Base-by-base conservation (phyloP, 176 grass and related monocot species). In the Zoysia pacifica region DNA sequence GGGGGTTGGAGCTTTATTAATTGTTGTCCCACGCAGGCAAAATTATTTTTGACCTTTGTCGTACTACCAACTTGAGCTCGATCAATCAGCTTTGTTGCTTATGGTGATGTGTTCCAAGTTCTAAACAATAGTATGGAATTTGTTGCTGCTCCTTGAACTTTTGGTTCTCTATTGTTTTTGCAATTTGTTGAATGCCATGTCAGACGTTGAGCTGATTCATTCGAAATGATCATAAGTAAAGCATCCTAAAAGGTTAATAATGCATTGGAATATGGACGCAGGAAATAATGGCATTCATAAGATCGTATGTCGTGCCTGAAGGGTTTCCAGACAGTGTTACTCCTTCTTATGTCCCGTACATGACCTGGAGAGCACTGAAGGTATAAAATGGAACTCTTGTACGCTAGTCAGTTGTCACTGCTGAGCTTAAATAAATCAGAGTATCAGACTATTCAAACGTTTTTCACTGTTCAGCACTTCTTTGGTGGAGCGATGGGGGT, bases 401-500 rank as follows among this genome's bases (percentile, higher is more conserved):
- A 83, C 43, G 52, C 9, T 65, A 53, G 40, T 65, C 55, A 38
- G 71, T 56, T 46, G 5, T 46, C 5, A 66, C 39, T 37, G 74
- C 52, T 67, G 45, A 47, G 63, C 64, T 60, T 13, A 64, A 69
- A 35, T 58, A 56, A 28, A 64, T 14, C 38, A 44, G 20, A 11
- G 5, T 74, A 28, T 28, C 28, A 28, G 28, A 28, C 28, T 28
- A 28, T 28, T 28, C 28, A 28, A 28, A 35, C 20, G 64, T 41
- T 42, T 67, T 55, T 86, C 74, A 14, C 14, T 70, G 3, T 69
- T 67, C 81, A 99, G 96, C 88, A 99, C 84, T 99, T 99, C 63
- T 99, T 99, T 93, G 96, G 96, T 86, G 96, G 96, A 74, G 96
- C 96, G 11, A 99, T 99, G 96, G 92, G 96, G 40, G 96, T 99